phyloP scores from a whole-genome alignment of 2,329 filamentous ascomycete genomes.

The Aspergillus sp. region DNA sequence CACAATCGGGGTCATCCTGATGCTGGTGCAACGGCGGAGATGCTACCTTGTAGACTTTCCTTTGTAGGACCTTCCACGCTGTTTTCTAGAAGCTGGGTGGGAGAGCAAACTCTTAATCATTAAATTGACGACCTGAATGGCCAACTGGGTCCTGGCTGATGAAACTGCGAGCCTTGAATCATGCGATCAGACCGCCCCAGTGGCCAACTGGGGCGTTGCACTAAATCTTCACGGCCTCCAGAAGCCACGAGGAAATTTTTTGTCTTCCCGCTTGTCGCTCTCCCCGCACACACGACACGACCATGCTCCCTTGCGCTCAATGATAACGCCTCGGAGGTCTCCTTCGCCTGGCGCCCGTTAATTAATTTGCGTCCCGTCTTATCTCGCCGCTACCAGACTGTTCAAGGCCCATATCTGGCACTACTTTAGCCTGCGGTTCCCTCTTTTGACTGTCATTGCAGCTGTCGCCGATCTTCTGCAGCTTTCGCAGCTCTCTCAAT shows the following conservation, averaged over 20 bases:
- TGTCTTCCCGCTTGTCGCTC: neutral
- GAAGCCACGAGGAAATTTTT: conserved; percentile 4
- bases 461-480: conserved; percentile 1
- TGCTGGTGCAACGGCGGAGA: neutral
- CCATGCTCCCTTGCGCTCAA: neutral
- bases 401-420: neutral
- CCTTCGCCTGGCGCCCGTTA: conserved; percentile 1
- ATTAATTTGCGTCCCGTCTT: conserved; percentile 5
- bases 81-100: conserved; percentile 4
- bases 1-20: neutral
- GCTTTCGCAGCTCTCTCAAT: neutral
- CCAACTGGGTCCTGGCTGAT: too few relatives aligned
- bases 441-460: neutral
- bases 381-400: conserved; percentile 1
- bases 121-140: too few relatives aligned
- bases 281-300: neutral
- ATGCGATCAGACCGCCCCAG: conserved; percentile 5
- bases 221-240: neutral
- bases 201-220: neutral
- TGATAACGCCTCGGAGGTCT: conserved; percentile 9
- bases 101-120: neutral
- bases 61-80: neutral
- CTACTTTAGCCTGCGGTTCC: neutral
- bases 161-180: neutral
- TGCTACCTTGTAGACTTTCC: neutral